These are phyloP conservation scores for Cajanus cajan DNA, from an alignment of 306 rosid genomes.

Conservation along the genomic window DNA sequence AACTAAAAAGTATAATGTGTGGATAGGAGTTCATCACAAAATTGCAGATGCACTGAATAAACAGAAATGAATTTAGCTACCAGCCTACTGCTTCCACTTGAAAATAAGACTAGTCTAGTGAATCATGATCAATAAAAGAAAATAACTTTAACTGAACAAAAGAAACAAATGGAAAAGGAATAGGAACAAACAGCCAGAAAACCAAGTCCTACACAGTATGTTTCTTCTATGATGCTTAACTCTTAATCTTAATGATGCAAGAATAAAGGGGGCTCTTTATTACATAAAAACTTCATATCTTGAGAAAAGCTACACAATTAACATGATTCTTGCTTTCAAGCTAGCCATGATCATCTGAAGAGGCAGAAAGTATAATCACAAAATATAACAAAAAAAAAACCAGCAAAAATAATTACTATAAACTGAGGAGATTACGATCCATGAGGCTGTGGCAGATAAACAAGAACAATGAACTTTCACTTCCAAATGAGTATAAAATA, in stretches of 20 bases:
- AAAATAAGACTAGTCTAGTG: not conserved
- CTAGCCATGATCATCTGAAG: not conserved
- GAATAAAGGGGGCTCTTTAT: not conserved
- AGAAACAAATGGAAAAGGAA: not conserved
- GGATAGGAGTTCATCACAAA: not conserved
- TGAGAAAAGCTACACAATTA: not conserved
- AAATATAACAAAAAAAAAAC: not conserved
- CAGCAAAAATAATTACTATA: not conserved
- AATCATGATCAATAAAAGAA: not conserved
- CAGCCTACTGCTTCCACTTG: not conserved
- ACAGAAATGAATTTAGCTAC: not conserved
- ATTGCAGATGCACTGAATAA: not conserved
- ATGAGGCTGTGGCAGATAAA: not conserved
- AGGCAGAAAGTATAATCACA: not conserved
- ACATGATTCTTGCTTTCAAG: not conserved
- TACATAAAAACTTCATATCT: not conserved
- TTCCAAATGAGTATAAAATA: not conserved
- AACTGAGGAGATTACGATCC: not conserved
- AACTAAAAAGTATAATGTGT: not conserved
- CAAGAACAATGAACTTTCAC: not conserved
- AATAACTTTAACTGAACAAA: not conserved
- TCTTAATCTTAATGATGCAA: not conserved
- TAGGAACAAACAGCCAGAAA: not conserved
- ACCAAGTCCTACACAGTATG: not conserved
- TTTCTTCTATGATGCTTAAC: not conserved